Evolutionary conservation across 192 early-diverging fungal species (phyloP).

Genomic region (Mortierella hygrophila): DNA sequence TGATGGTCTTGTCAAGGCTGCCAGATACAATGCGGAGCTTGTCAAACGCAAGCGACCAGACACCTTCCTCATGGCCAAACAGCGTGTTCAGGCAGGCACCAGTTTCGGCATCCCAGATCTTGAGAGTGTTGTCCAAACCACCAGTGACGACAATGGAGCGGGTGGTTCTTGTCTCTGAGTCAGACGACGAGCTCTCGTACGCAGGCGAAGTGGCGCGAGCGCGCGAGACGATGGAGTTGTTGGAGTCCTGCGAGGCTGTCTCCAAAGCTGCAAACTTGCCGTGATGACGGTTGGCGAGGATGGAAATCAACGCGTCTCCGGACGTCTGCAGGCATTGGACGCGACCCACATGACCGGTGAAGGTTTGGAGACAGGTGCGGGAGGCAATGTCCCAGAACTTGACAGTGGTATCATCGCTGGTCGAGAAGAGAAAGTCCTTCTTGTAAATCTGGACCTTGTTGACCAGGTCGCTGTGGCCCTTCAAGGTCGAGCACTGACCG

Average conservation of each 20-base stretch:
- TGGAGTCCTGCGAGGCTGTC: neutral
- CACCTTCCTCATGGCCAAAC: conserved; percentile 85
- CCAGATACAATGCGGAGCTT: conserved; percentile 76
- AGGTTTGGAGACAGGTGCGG: conserved; percentile 72
- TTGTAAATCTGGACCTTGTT: conserved; percentile 88
- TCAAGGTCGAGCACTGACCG: conserved; percentile 75
- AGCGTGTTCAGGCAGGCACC: conserved; percentile 83
- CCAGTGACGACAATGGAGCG: conserved; percentile 80
- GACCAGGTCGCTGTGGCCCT: conserved; percentile 91
- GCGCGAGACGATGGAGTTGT: neutral
- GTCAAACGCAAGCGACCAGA: conserved; percentile 85
- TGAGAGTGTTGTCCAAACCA: conserved; percentile 86
- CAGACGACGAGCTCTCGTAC: conserved; percentile 32
- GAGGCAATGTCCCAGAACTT: conserved; percentile 89
- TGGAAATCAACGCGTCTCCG: conserved; percentile 37
- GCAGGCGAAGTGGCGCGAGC: conserved; percentile 9
- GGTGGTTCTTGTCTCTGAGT: conserved; percentile 25
- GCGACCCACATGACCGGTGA: conserved; percentile 78
- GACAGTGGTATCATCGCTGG: conserved; percentile 89
- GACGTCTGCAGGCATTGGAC: conserved; percentile 70
- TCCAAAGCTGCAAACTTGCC: neutral
- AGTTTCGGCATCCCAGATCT: conserved; percentile 89
- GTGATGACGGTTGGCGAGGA: conserved; percentile 25
- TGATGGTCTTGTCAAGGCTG: conserved; percentile 79
- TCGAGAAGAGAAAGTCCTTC: conserved; percentile 78